Base-by-base conservation (phyloP, 1,284 basidiomycete species). In the Stereum hirsutum region DNA sequence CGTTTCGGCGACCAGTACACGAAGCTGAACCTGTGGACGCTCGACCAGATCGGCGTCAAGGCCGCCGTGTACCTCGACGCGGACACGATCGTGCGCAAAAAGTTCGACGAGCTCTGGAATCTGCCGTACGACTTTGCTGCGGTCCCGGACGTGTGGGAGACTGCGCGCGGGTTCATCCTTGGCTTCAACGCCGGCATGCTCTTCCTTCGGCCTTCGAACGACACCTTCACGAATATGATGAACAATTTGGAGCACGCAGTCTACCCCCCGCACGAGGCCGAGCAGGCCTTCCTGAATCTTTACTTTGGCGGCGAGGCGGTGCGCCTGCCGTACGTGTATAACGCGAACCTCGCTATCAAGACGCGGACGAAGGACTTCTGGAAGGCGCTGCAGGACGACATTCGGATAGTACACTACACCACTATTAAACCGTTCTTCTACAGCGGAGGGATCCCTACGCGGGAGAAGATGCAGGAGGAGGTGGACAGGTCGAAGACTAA, bases 271-370 rank as follows among this genome's bases (percentile, higher is more conserved):
- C 38, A 49, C 6, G 54, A 68, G 41, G 69, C 66, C 3, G 69
- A 70, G 45, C 69, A 70, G 55, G 57, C 63, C 10, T 71, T 70
- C 54, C 52, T 73, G n/a, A 70, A 71, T 48, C 41, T 63, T 19
- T 71, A 66, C 49, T 72, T 65, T 45, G 65, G 58, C 2, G 56
- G 58, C 15, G 61, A 63, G 31, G 60, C 53, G 17, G 52, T 64
- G 28, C 58, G 62, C 14, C 57, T 73, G 6, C 70, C 70, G 8
- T 69, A 67, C 45, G 55, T 59, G 32, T 72, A 72, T 54, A 71
- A 70, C 49, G 67, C 61, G 41, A 70, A 72, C 52, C 55, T 72
- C 3, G 69, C 62, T 4, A 66, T 71, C 47, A 71, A 67, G 54
- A 47, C 46, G 41, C 52, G 60, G 30, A 62, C 52, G 44, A 56